Evolutionary conservation across 176 grass and related monocot genomes (phyloP).

Genomic region (Ampelocalamus luodianensis): DNA sequence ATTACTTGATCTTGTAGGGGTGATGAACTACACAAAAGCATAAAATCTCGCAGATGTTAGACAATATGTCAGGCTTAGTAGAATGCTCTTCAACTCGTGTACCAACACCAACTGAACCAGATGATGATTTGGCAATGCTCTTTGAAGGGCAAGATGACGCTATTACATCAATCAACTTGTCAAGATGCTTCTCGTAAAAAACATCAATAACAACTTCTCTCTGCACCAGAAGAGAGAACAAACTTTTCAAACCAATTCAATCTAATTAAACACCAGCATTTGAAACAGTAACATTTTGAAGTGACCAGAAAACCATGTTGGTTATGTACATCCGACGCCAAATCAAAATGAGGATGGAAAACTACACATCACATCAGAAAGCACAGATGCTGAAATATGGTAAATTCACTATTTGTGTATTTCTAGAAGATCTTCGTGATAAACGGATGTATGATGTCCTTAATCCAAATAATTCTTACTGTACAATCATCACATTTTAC

Average conservation of each 20-base stretch:
- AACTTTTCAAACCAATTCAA: conserved; percentile 33
- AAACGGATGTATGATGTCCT: conserved; percentile 17
- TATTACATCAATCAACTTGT: conserved; percentile 75
- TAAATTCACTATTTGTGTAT: conserved; percentile 21
- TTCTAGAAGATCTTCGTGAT: conserved; percentile 13
- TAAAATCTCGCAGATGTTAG: conserved; percentile 82
- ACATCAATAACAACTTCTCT: conserved; percentile 57
- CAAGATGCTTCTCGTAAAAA: conserved; percentile 76
- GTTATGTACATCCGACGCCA: not conserved
- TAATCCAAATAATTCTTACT: conserved; percentile 15
- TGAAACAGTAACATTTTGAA: conserved; percentile 36
- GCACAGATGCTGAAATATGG: conserved; percentile 26
- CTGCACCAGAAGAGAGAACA: conserved; percentile 54
- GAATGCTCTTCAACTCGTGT: conserved; percentile 48
- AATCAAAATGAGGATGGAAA: conserved; percentile 37
- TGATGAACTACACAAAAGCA: conserved; percentile 80
- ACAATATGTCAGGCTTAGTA: conserved; percentile 68
- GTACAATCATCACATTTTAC: conserved; percentile 18
- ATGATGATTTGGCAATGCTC: conserved; percentile 30
- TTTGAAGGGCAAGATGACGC: conserved; percentile 61
- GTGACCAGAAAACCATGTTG: conserved; percentile 21
- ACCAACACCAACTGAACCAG: conserved; percentile 44
- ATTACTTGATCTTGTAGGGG: conserved; percentile 77
- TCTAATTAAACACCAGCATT: conserved; percentile 18
- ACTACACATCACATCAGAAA: not conserved